A percentile compares a stretch with the other conserved stretches of the same genome.
These are phyloP conservation scores for Paragyromitra xinjiangensis DNA, from an alignment of 495 filamentous ascomycete genomes.

Conservation along the genomic window DNA sequence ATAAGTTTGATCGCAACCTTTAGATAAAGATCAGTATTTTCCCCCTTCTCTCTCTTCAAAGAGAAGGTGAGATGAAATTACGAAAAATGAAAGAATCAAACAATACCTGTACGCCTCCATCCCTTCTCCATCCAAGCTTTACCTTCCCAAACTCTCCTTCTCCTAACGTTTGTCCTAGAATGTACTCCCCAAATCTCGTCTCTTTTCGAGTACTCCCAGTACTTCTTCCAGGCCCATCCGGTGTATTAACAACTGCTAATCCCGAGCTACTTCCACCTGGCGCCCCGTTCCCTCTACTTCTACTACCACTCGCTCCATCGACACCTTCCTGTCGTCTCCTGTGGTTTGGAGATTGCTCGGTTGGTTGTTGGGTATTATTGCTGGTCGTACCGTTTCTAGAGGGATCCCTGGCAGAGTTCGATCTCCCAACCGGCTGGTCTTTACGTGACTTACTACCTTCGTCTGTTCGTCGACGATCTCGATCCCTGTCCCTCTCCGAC, in stretches of 20 bases:
- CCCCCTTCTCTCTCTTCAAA: neutral
- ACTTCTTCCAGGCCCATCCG: slow-evolving; percentile 56
- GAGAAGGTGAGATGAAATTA: neutral
- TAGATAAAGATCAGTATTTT: slow-evolving; percentile 32
- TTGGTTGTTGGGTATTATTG: slow-evolving; percentile 45
- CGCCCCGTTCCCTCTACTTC: slow-evolving; percentile 40
- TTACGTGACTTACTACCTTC: slow-evolving; percentile 49
- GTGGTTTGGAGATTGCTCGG: slow-evolving; percentile 38
- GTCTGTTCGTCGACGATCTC: slow-evolving; percentile 51
- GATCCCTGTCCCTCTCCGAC: slow-evolving; percentile 50
- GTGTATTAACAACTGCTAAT: slow-evolving; percentile 48
- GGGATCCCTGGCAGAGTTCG: slow-evolving; percentile 54
- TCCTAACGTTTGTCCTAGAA: slow-evolving; percentile 93
- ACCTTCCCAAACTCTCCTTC: slow-evolving; percentile 99
- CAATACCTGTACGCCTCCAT: slow-evolving; percentile 80
- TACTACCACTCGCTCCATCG: slow-evolving; percentile 49
- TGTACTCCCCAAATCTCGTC: slow-evolving; percentile 91
- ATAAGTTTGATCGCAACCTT: slow-evolving; percentile 99
- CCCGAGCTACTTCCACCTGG: slow-evolving; percentile 36
- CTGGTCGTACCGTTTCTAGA: slow-evolving; percentile 36
- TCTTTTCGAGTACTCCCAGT: slow-evolving; percentile 67
- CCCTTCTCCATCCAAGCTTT: slow-evolving; percentile 98
- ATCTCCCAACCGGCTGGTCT: slow-evolving; percentile 53
- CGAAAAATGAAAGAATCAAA: slow-evolving; percentile 11
- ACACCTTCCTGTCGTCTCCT: slow-evolving; percentile 51